phyloP scores from a whole-genome alignment of 2,329 filamentous ascomycete genomes.

The Pestalotiopsis sp. region DNA sequence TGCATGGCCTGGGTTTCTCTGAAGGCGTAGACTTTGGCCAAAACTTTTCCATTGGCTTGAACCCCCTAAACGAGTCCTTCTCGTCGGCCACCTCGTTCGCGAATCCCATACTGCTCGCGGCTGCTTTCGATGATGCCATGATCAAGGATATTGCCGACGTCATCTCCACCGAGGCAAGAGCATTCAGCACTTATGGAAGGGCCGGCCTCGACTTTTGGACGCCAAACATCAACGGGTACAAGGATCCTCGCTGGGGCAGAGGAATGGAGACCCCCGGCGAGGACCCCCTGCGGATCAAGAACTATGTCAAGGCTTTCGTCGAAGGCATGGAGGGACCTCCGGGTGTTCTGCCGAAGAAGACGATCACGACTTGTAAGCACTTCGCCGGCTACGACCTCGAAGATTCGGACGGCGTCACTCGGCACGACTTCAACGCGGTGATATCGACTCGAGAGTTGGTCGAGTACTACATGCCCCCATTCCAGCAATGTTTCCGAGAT shows the following conservation, averaged over 20 bases:
- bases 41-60: neutral
- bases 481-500: slow-evolving; percentile 63
- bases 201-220: slow-evolving; percentile 29
- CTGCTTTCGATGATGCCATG: slow-evolving; percentile 32
- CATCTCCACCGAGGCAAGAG: slow-evolving; percentile 32
- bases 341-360: slow-evolving; percentile 26
- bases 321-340: slow-evolving; percentile 49
- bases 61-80: slow-evolving; percentile 20
- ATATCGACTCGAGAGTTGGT: slow-evolving; percentile 64
- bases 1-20: slow-evolving; percentile 61
- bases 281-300: slow-evolving; percentile 42
- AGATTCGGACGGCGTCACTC: slow-evolving; percentile 40
- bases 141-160: slow-evolving; percentile 28
- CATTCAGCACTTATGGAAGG: slow-evolving; percentile 31
- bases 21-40: slow-evolving; percentile 42
- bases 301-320: slow-evolving; percentile 55
- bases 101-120: slow-evolving; percentile 30
- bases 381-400: slow-evolving; percentile 61
- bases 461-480: slow-evolving; percentile 69
- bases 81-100: slow-evolving; percentile 33
- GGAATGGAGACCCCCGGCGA: slow-evolving; percentile 30
- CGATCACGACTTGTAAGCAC: slow-evolving; percentile 62
- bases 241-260: slow-evolving; percentile 26
- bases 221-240: slow-evolving; percentile 27
- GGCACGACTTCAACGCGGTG: slow-evolving; percentile 57